A percentile compares a stretch with the other conserved stretches of the same genome.
These are phyloP conservation scores for Penicillium sp. DNA, from an alignment of 2,329 filamentous ascomycete species.

Conservation along the genomic window DNA sequence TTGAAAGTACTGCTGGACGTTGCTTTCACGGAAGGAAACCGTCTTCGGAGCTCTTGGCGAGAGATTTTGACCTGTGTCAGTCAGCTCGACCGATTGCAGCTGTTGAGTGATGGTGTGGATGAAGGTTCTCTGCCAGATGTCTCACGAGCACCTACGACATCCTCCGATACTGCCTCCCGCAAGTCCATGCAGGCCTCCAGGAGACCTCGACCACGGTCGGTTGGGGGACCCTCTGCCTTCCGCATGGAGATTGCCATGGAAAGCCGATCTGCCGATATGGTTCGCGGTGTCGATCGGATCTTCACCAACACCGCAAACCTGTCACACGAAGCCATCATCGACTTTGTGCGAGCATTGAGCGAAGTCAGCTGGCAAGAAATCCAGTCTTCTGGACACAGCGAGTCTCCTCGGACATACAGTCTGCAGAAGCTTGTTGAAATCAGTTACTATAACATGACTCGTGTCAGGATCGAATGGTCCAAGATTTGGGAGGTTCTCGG, in stretches of 20 bases:
- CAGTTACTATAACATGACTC: constrained; percentile 99
- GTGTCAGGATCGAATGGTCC: constrained; percentile 97
- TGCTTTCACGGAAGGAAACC: constrained; percentile 88
- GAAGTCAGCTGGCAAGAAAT: constrained; percentile 99
- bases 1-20: constrained; percentile 89
- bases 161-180: constrained; percentile 55
- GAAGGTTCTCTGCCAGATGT: constrained; percentile 92
- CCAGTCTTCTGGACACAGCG: constrained; percentile 92
- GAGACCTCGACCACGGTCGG: constrained; percentile 50
- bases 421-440: constrained; percentile 98
- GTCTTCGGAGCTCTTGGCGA: constrained; percentile 88
- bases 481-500: constrained; percentile 98
- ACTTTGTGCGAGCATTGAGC: constrained; percentile 88
- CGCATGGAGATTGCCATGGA: constrained; percentile 85
- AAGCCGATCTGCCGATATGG: constrained; percentile 87
- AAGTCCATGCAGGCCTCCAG: constrained; percentile 65
- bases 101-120: constrained; percentile 92
- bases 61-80: constrained; percentile 94
- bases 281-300: constrained; percentile 90
- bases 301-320: constrained; percentile 96
- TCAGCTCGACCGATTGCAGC: constrained; percentile 90
- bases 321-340: constrained; percentile 89
- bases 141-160: constrained; percentile 70
- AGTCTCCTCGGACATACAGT: constrained; percentile 94
- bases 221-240: constrained; percentile 56